Base-by-base conservation (phyloP, 1,139 yeast species). In the Starmera stellimalicola region DNA sequence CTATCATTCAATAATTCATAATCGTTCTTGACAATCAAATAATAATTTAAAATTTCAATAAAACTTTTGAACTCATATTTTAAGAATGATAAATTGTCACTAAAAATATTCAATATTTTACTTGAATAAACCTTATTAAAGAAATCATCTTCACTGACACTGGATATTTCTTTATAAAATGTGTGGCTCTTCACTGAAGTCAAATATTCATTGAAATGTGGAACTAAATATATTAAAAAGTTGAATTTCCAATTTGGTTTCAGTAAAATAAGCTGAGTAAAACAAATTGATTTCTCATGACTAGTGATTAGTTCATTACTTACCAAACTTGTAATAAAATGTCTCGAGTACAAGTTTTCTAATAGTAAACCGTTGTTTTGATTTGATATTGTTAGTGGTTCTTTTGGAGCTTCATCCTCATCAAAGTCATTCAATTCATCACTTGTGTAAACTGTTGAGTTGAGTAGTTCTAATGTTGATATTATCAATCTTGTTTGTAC, bases 21-120 rank as follows among this genome's bases (percentile, higher is more conserved):
- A 50, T 85, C 95, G 39, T 77, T 82, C 1, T 88, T 73, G 3
- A 85, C 73, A 24, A 77, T 69, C 17, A 78, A 52, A 56, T 73
- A 63, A 42, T 73, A 73, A 5, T 77, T 70, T 33, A 73, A 62
- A 2, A 77, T 46, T 38, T 76, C 78, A 33, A 75, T 58, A 24
- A 70, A 57, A 3, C 68, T 43, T 28, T 52, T 49, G 7, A 63
- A 42, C 8, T 59, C 54, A 22, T 42, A 40, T 40, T 54, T 48
- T 41, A 57, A 46, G 18, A 49, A 43, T 15, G 44, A 42, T 17
- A 34, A 30, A 8, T 36, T 39, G 30, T 29, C 36, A 11, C 17
- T 38, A 50, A 41, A 42, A 37, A 44, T 28, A 28, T 35, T 27
- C 34, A 40, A 41, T 39, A 45, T 30, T 45, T 37, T 26, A 1